Evolutionary conservation across 108 stramenopile genomes (phyloP).

Genomic region (Stephanodiscus minutulus): DNA sequence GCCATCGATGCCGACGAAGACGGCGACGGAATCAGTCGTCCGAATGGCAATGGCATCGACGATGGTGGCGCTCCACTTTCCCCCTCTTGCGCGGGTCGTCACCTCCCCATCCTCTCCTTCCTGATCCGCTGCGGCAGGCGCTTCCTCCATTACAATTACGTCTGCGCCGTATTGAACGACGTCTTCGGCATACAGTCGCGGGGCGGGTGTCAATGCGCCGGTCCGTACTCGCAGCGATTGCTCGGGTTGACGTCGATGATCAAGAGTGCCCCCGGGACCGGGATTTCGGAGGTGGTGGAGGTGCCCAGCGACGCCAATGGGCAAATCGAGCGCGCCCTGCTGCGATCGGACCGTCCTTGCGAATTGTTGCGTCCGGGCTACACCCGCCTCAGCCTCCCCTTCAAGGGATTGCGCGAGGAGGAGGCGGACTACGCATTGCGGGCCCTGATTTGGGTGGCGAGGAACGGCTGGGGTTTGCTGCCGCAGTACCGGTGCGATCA

Average conservation of each 20-base stretch:
- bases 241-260: slow-evolving; percentile 69
- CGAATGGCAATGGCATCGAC: slow-evolving; percentile 3
- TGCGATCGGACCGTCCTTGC: slow-evolving; percentile 74
- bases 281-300: slow-evolving; percentile 4
- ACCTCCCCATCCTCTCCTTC: slow-evolving; percentile 87
- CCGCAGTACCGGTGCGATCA: slow-evolving; percentile 92
- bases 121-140: slow-evolving; percentile 71
- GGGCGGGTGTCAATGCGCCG: slow-evolving; percentile 95
- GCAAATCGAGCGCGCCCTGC: slow-evolving; percentile 82
- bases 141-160: slow-evolving; percentile 97
- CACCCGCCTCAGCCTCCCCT: slow-evolving; percentile 88
- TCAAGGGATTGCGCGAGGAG: slow-evolving; percentile 66
- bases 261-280: background rate
- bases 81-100: slow-evolving; percentile 27
- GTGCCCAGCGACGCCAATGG: slow-evolving; percentile 58
- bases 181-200: slow-evolving; percentile 97
- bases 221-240: slow-evolving; percentile 85
- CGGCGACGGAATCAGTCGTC: background rate
- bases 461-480: slow-evolving; percentile 88
- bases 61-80: background rate
- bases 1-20: background rate
- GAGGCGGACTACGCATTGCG: slow-evolving; percentile 90
- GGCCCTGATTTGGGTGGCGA: slow-evolving; percentile 90
- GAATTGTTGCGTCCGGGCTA: slow-evolving; percentile 93
- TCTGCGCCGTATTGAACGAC: slow-evolving; percentile 96